Evolutionary conservation across 192 early-diverging fungal species (phyloP).

Genomic region (Martensiomyces pterosporus): DNA sequence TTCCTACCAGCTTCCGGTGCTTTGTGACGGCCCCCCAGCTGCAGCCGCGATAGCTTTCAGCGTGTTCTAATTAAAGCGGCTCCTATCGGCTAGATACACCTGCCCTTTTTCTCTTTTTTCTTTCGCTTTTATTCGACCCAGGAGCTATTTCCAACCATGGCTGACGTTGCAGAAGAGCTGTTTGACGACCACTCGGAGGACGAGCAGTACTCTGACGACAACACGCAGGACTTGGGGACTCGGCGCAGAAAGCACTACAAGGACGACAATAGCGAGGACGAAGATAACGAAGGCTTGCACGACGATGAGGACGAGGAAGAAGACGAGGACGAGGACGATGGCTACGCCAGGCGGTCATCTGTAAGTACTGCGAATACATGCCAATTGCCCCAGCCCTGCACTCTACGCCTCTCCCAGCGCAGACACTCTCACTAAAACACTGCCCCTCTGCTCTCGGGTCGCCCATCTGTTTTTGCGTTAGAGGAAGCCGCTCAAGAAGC

Average conservation of each 20-base stretch:
- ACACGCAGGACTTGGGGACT: conserved; percentile 5
- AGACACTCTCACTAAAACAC: conserved; percentile 1
- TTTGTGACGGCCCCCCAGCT: no score
- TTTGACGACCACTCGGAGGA: conserved; percentile 70
- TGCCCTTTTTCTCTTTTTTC: background rate
- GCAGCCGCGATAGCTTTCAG: no score
- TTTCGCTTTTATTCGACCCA: no score
- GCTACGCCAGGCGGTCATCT: conserved; percentile 1
- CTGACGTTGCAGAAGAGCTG: conserved; percentile 64
- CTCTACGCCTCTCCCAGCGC: no score
- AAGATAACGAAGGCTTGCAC: conserved; percentile 18
- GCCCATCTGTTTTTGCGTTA: background rate
- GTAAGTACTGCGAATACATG: no score
- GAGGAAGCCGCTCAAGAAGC: conserved; percentile 25
- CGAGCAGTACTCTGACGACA: conserved; percentile 39
- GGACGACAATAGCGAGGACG: conserved; percentile 23
- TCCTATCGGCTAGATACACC: background rate
- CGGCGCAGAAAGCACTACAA: conserved; percentile 22
- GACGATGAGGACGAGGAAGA: conserved; percentile 60
- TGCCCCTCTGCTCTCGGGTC: background rate
- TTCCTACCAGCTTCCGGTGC: no score
- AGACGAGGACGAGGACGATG: conserved; percentile 37
- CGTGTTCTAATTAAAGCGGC: no score
- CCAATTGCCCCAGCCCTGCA: no score
- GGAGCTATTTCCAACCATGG: conserved; percentile 28